Evolutionary conservation across 148 eudicot genomes (phyloP).

Genomic region (Rheum nobile): DNA sequence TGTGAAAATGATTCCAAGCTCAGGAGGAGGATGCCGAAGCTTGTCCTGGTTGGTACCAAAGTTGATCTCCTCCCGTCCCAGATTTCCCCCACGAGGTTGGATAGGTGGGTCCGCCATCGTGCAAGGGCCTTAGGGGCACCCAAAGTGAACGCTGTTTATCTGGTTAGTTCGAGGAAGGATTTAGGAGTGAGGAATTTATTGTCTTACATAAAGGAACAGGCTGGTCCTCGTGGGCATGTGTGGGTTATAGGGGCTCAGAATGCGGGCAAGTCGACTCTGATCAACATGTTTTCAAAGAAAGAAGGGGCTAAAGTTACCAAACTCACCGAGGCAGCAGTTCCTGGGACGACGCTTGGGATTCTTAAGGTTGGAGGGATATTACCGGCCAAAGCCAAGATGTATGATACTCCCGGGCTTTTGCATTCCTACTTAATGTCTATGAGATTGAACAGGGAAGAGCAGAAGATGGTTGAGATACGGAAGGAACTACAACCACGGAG

Average conservation of each 20-base stretch:
- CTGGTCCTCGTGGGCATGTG: conserved; percentile 96
- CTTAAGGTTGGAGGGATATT: conserved; percentile 82
- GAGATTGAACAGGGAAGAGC: conserved; percentile 84
- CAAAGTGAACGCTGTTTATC: conserved; percentile 71
- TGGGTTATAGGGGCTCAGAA: conserved; percentile 98
- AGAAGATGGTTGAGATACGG: conserved; percentile 85
- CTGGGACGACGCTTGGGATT: conserved; percentile 96
- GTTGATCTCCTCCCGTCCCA: conserved; percentile 90
- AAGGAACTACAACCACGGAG: conserved; percentile 79
- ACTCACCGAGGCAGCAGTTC: conserved; percentile 92
- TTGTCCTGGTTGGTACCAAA: conserved; percentile 83
- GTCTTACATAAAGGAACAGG: conserved; percentile 54
- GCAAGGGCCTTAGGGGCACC: conserved; percentile 85
- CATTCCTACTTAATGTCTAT: conserved; percentile 82
- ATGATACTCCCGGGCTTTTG: conserved; percentile 86
- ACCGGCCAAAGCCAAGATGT: conserved; percentile 91
- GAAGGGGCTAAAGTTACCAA: conserved; percentile 69
- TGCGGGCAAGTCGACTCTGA: conserved; percentile 89
- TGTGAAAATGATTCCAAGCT: conserved; percentile 33
- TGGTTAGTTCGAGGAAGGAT: conserved; percentile 84
- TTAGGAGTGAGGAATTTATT: conserved; percentile 81
- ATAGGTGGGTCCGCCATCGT: conserved; percentile 88
- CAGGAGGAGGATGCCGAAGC: conserved; percentile 74
- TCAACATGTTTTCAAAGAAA: conserved; percentile 80
- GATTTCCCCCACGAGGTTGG: conserved; percentile 84